These are phyloP conservation scores for Thermothielavioides terrestris DNA, from an alignment of 495 filamentous ascomycete species.

Conservation along the genomic window DNA sequence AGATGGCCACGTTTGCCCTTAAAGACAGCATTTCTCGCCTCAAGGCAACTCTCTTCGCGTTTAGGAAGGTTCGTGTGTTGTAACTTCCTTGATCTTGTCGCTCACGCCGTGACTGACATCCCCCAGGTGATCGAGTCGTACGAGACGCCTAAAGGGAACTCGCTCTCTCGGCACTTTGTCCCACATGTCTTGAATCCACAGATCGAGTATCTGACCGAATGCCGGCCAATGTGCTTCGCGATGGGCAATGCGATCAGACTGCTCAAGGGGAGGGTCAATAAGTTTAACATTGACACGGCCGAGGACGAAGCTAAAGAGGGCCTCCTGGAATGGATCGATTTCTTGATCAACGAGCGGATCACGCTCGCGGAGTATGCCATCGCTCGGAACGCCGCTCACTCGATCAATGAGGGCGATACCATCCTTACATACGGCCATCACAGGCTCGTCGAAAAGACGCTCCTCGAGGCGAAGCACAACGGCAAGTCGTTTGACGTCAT, in stretches of 20 bases:
- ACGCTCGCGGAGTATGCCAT: constrained; percentile 81
- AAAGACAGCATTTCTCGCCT: constrained; percentile 86
- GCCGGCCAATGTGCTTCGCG: constrained; percentile 82
- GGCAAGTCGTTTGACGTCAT: constrained; percentile 69
- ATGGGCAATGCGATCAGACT: constrained; percentile 95
- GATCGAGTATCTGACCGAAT: constrained; percentile 87
- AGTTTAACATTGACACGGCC: constrained; percentile 70
- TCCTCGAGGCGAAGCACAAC: constrained; percentile 55
- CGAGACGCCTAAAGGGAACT: constrained; percentile 71
- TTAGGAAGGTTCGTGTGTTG: constrained; percentile 65
- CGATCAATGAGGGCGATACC: constrained; percentile 69
- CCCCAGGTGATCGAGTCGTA: constrained; percentile 81
- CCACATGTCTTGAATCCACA: constrained; percentile 87
- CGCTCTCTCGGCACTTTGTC: constrained; percentile 81
- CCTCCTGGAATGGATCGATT: constrained; percentile 74
- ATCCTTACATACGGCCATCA: constrained; percentile 87
- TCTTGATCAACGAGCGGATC: constrained; percentile 83
- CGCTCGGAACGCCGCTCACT: constrained; percentile 55
- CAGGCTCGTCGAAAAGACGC: constrained; percentile 69
- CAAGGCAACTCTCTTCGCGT: constrained; percentile 77
- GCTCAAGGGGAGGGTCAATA: constrained; percentile 80
- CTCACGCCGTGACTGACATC: constrained; percentile 2
- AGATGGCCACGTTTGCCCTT: constrained; percentile 82
- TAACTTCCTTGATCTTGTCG: background rate
- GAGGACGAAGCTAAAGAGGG: constrained; percentile 69